Evolutionary conservation across 306 rosid species (phyloP).

Genomic region (Canavalia ensiformis): DNA sequence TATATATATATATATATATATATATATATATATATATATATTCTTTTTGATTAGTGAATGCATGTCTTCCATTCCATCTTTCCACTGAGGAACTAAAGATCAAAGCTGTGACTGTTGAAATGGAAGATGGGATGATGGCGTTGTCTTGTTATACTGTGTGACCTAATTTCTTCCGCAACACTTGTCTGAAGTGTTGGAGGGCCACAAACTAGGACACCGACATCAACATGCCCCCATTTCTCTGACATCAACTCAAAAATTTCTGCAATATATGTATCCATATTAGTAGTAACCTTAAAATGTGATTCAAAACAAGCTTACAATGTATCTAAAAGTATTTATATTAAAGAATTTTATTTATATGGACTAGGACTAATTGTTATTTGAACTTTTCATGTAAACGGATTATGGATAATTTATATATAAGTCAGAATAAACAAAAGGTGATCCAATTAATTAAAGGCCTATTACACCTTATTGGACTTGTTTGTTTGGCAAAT

Average conservation of each 20-base stretch:
- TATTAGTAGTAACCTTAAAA: slow-evolving; percentile 28
- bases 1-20: too few species aligned
- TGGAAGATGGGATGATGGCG: slow-evolving; percentile 76
- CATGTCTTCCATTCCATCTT: slow-evolving; percentile 25
- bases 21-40: too few species aligned
- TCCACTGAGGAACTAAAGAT: slow-evolving; percentile 59
- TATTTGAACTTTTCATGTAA: too few species aligned
- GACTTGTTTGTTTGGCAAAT: too few species aligned
- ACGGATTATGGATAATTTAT: too few species aligned
- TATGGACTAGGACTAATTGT: too few species aligned
- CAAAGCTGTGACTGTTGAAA: slow-evolving; percentile 92
- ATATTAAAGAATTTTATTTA: too few species aligned
- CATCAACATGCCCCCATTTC: slow-evolving; percentile 75
- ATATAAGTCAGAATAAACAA: too few species aligned
- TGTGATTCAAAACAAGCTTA: neutral
- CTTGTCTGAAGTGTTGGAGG: slow-evolving; percentile 85
- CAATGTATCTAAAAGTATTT: too few species aligned
- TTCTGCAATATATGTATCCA: slow-evolving; percentile 57
- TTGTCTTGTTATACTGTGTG: slow-evolving; percentile 65
- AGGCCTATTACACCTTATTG: too few species aligned
- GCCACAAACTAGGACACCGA: slow-evolving; percentile 89
- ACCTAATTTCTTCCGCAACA: slow-evolving; percentile 86
- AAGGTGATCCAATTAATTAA: too few species aligned
- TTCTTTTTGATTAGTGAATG: neutral
- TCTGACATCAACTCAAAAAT: slow-evolving; percentile 66